Evolutionary conservation across 1,284 basidiomycete genomes (phyloP), one percentile per base, ranked within the genome.

Genomic region (Trichosporon faecale): DNA sequence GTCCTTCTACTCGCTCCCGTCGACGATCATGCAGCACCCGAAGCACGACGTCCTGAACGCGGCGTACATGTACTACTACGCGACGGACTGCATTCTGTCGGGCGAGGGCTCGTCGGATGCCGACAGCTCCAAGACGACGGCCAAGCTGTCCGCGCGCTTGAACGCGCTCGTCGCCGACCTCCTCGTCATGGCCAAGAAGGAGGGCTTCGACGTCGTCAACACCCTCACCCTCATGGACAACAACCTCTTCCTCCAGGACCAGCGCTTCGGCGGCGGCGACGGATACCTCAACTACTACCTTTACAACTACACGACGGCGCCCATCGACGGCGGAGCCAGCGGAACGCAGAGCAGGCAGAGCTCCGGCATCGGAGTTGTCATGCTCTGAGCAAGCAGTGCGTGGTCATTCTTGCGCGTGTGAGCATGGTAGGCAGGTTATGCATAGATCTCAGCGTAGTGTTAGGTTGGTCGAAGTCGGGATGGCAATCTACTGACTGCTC

Each of bases 1-100:
- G 83, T 96, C 96, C 7, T 98, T 98, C 86, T 99, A 98, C 84
- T 93, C 92, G 8, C 88, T 99, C 23, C 96, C 97, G 0, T 98
- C 95, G 5, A 92, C 80, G 0, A 80, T 84, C 66, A 84, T 87
- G 78, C 82, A 85, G 69, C 80, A 82, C 76, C 66, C 82, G 70
- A 74, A 81, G 68, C 74, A 83, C 78, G 72, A 82, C 67, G 75
- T 80, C 21, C 78, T 88, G 60, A 83, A 87, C 66, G 87, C 87
- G 0, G 86, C 86, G 2, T 87, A 88, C 81, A 77, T 87, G 60
- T 87, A 84, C 81, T 88, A 87, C 81, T 87, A 87, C 75, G 87
- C 85, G 8, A 81, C 84, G 2, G 81, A 82, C 65, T 75, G 74
- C 23, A 73, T 78, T 16, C 79, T 83, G 72, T 64, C 71, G 33